phyloP scores from a whole-genome alignment of 345 rosid species.

The Garcia nutans region DNA sequence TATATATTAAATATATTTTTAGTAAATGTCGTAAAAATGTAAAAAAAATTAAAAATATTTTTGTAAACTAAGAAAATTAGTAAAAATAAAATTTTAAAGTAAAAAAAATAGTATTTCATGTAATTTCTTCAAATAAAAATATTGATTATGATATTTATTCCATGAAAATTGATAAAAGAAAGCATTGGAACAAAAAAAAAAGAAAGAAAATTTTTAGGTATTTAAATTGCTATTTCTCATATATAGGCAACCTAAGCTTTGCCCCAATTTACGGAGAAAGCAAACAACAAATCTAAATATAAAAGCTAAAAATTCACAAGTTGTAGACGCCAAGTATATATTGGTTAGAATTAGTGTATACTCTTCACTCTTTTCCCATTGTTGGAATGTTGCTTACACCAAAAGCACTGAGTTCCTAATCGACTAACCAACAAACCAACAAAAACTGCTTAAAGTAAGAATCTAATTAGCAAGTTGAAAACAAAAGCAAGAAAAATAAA shows the following conservation, averaged over 20 bases:
- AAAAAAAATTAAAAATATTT: too few species aligned
- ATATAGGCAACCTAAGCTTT: too few species aligned
- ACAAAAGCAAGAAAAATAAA: neutral
- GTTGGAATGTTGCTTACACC: constrained; percentile 1
- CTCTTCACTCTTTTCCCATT: neutral
- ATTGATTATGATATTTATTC: too few species aligned
- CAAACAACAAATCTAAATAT: neutral
- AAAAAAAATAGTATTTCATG: too few species aligned
- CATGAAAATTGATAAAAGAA: too few species aligned
- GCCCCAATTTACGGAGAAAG: neutral
- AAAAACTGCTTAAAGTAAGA: neutral
- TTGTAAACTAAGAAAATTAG: too few species aligned
- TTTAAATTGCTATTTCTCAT: neutral
- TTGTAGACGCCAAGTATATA: constrained; percentile 12
- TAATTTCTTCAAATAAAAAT: too few species aligned
- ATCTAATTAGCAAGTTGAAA: neutral
- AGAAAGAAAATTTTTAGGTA: too few species aligned
- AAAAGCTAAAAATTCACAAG: neutral
- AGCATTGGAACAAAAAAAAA: neutral
- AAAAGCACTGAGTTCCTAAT: constrained; percentile 6
- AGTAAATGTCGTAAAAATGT: too few species aligned
- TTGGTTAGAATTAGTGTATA: constrained; percentile 8
- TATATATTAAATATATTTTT: too few species aligned
- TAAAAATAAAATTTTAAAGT: too few species aligned
- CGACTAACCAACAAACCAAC: neutral